Conservation (phyloP, 176 grass and related monocot genomes). For the Elaeis guineensis region DNA sequence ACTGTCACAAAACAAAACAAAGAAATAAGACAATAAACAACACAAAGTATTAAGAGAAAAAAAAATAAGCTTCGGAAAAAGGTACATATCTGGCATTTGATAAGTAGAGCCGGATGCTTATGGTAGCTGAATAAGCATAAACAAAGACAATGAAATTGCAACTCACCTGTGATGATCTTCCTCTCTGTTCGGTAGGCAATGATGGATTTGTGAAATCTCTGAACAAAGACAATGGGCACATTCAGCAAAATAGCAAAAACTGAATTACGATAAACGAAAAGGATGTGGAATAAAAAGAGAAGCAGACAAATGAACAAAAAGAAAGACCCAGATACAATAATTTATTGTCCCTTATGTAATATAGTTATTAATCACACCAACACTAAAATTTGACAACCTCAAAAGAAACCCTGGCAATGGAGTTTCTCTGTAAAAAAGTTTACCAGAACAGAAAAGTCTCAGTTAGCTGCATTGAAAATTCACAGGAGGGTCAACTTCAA, state of each 20-base stretch:
- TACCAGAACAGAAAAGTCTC: no score
- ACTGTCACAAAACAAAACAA: constrained; percentile 24
- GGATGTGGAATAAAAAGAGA: background rate
- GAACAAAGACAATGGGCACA: constrained; percentile 15
- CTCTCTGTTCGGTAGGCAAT: constrained; percentile 78
- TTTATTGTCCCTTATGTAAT: no score
- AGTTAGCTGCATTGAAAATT: no score
- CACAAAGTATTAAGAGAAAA: constrained; percentile 7
- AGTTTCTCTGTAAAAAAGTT: no score
- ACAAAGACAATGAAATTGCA: background rate
- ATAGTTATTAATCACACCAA: no score
- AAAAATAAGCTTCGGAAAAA: background rate
- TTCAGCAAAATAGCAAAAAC: background rate
- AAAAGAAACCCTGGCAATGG: no score
- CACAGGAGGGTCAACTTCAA: no score
- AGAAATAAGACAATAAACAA: background rate
- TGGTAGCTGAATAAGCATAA: no score
- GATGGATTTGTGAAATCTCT: constrained; percentile 97
- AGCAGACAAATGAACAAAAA: background rate
- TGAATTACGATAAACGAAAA: no score
- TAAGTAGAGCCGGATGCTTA: no score
- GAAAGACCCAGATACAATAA: no score
- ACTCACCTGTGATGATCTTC: constrained; percentile 63
- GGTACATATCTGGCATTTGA: background rate
- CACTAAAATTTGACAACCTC: no score